Evolutionary conservation across 1,284 basidiomycete genomes (phyloP).

Genomic region (Ustilago bromivora): DNA sequence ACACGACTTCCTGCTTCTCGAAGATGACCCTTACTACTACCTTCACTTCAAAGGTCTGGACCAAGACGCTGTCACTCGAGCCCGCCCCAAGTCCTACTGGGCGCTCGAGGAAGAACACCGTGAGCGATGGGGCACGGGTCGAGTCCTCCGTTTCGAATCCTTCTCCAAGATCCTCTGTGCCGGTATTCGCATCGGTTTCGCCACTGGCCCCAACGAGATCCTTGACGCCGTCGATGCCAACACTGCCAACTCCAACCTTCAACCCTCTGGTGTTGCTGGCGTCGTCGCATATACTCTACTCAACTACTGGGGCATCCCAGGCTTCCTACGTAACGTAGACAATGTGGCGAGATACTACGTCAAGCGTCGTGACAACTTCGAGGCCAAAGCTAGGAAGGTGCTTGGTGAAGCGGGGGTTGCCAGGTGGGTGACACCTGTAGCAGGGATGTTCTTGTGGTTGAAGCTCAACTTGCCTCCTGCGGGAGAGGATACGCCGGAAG

Average conservation of each 20-base stretch:
- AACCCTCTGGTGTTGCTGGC: constrained; percentile 79
- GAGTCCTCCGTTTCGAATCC: constrained; percentile 67
- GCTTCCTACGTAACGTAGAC: constrained; percentile 80
- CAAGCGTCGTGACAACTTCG: constrained; percentile 82
- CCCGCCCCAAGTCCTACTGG: constrained; percentile 59
- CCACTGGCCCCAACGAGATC: constrained; percentile 81
- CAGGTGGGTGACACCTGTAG: constrained; percentile 82
- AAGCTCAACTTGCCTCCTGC: constrained; percentile 64
- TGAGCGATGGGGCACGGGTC: constrained; percentile 59
- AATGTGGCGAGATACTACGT: constrained; percentile 82
- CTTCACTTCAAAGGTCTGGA: constrained; percentile 62
- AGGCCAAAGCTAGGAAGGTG: constrained; percentile 79
- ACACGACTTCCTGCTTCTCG: constrained; percentile 54
- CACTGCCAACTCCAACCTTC: constrained; percentile 80
- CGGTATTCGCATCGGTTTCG: constrained; percentile 77
- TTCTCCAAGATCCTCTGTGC: constrained; percentile 75
- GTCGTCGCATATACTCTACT: constrained; percentile 80
- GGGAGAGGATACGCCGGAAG: constrained; percentile 59
- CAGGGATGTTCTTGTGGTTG: constrained; percentile 75
- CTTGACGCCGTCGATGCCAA: constrained; percentile 81
- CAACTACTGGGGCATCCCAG: constrained; percentile 76
- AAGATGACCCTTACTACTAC: constrained; percentile 67
- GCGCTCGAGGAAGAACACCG: constrained; percentile 60
- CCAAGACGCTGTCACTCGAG: constrained; percentile 56
- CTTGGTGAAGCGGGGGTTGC: constrained; percentile 72